Conservation (phyloP, 345 rosid species). For the Eucalyptus polyanthemos region DNA sequence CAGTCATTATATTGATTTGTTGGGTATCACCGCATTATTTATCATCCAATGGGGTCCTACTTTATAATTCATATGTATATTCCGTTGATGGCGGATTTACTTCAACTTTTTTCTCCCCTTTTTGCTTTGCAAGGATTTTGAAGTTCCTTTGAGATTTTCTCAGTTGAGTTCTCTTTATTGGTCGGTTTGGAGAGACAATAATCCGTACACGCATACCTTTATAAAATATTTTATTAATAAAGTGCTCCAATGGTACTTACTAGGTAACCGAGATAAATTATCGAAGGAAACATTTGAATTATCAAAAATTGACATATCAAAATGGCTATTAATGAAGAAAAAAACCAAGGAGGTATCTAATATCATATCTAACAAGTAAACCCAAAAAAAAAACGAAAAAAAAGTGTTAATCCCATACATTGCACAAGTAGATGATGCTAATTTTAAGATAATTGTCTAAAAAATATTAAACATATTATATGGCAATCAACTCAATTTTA, state of each 20-base stretch:
- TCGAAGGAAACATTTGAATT: not conserved
- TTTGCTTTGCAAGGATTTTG: not conserved
- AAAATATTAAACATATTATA: not conserved
- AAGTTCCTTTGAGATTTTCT: not conserved
- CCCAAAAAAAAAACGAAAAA: not conserved
- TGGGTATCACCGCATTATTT: not conserved
- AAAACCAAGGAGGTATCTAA: not conserved
- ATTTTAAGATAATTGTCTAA: not conserved
- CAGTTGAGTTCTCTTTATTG: not conserved
- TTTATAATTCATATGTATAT: not conserved
- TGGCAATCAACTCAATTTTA: rapidly evolving
- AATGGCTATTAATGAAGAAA: not conserved
- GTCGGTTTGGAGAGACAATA: not conserved
- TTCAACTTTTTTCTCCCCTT: not conserved
- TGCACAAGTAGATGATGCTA: not conserved
- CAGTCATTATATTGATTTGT: not conserved
- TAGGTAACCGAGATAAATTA: not conserved
- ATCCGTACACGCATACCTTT: not conserved
- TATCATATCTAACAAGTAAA: not conserved
- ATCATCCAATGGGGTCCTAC: not conserved
- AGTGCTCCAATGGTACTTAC: not conserved
- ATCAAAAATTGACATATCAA: not conserved
- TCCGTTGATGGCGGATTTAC: slow-evolving; percentile 1
- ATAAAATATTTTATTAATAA: not conserved
- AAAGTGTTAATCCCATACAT: not conserved